These are phyloP conservation scores for Dimargaris xerosporica DNA, from an alignment of 192 early-diverging fungal genomes.

Conservation along the genomic window DNA sequence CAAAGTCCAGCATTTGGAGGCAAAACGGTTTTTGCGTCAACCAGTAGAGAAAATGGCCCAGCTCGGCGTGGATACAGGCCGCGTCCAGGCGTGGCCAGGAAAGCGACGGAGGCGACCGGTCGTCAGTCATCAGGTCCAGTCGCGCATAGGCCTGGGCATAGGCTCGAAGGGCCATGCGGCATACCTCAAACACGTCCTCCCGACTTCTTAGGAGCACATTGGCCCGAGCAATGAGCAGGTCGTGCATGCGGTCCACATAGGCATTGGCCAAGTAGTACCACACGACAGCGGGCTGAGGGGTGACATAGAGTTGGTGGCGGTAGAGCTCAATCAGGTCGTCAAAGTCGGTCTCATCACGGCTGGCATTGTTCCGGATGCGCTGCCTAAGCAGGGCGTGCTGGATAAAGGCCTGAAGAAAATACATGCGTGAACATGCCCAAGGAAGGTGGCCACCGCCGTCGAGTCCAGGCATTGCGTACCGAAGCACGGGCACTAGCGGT, in stretches of 20 bases:
- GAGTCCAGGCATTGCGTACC: not conserved
- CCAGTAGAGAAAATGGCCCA: conserved; percentile 9
- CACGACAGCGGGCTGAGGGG: not conserved
- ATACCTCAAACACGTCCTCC: not conserved
- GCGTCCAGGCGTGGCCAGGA: not conserved
- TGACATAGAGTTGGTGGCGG: conserved; percentile 6
- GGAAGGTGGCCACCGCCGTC: not conserved
- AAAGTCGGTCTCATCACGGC: not conserved
- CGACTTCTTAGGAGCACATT: not conserved
- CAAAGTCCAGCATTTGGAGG: not conserved
- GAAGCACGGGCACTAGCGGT: no score
- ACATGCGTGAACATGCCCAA: not conserved
- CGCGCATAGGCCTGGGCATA: conserved; percentile 1
- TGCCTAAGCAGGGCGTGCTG: conserved; percentile 5
- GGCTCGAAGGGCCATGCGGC: not conserved
- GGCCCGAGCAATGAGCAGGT: not conserved
- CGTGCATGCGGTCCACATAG: not conserved
- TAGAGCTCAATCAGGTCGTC: conserved; percentile 2
- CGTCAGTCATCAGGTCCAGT: not conserved
- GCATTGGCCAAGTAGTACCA: conserved; percentile 9
- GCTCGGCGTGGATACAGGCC: not conserved
- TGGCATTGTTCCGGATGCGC: not conserved
- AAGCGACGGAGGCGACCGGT: not conserved
- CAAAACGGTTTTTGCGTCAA: not conserved
- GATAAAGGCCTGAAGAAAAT: conserved; percentile 2